These are phyloP conservation scores for Debaryomyces robertsiae DNA, from an alignment of 1,139 yeast genomes.

Conservation along the genomic window DNA sequence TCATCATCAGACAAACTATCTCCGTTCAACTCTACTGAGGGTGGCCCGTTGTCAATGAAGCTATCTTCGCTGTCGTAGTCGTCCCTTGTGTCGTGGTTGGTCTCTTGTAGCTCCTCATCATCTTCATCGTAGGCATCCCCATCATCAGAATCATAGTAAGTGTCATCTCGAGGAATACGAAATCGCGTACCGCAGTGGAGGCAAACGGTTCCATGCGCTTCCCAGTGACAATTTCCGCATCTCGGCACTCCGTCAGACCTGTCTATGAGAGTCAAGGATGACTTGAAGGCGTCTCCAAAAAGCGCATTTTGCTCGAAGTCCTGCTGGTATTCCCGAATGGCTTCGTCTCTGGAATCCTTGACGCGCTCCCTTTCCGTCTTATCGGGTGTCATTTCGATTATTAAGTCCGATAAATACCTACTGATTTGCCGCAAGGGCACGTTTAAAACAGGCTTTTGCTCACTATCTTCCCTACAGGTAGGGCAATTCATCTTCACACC, in stretches of 20 bases:
- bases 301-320: slow-evolving; percentile 40
- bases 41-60: slow-evolving; percentile 28
- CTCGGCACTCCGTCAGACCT: slow-evolving; percentile 77
- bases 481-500: slow-evolving; percentile 55
- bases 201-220: slow-evolving; percentile 60
- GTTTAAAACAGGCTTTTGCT: slow-evolving; percentile 47
- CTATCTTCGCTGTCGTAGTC: slow-evolving; percentile 34
- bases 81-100: slow-evolving; percentile 19
- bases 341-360: slow-evolving; percentile 26
- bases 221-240: slow-evolving; percentile 85
- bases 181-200: slow-evolving; percentile 55
- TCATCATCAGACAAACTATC: slow-evolving; percentile 6
- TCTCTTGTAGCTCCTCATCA: slow-evolving; percentile 23
- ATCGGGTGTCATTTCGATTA: slow-evolving; percentile 28
- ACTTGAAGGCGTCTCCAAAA: slow-evolving; percentile 53
- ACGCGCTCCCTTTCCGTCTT: slow-evolving; percentile 24
- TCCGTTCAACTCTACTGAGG: slow-evolving; percentile 3
- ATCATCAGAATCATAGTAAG: slow-evolving; percentile 31
- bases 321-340: slow-evolving; percentile 34
- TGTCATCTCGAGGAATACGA: slow-evolving; percentile 31
- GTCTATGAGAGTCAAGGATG: slow-evolving; percentile 56
- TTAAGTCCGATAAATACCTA: slow-evolving; percentile 30
- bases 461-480: slow-evolving; percentile 50
- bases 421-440: slow-evolving; percentile 44
- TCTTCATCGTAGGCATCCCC: slow-evolving; percentile 30